A percentile compares a stretch with the other conserved stretches of the same genome.
Conservation (phyloP, 2,329 filamentous ascomycete species). For the Scytalidium sp. region DNA sequence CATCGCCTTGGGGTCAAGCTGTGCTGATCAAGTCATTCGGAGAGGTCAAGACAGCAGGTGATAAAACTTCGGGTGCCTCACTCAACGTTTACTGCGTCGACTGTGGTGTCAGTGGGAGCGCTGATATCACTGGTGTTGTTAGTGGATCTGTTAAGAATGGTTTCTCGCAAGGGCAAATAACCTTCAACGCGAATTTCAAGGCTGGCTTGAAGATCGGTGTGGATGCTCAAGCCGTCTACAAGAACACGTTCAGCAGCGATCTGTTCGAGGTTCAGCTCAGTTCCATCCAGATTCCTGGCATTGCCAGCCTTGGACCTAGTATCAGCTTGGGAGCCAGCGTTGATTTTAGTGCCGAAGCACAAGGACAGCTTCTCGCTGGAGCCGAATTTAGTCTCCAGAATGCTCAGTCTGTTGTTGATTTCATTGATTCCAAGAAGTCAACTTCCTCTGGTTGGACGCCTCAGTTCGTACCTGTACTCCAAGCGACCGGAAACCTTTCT, state of each 20-base stretch:
- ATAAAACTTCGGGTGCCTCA: slow-evolving; percentile 5
- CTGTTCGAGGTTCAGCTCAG: too few relatives aligned
- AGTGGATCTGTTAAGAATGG: slow-evolving; percentile 15
- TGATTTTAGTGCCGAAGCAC: slow-evolving; percentile 22
- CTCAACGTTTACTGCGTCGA: slow-evolving; percentile 29
- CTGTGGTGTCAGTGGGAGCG: slow-evolving; percentile 26
- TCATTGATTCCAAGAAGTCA: too few relatives aligned
- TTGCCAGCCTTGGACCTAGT: too few relatives aligned
- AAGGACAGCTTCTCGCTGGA: slow-evolving; percentile 26
- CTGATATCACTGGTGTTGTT: slow-evolving; percentile 23
- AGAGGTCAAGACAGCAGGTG: slow-evolving; percentile 7
- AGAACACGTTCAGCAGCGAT: too few relatives aligned
- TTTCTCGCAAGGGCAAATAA: slow-evolving; percentile 2
- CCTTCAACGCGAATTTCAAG: slow-evolving; percentile 17
- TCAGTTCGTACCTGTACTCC: slow-evolving; percentile 26
- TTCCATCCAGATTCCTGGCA: too few relatives aligned
- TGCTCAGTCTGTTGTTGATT: too few relatives aligned
- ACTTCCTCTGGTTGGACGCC: slow-evolving; percentile 14
- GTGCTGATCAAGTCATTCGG: slow-evolving; percentile 27
- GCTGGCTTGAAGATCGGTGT: slow-evolving; percentile 29
- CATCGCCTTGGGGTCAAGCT: slow-evolving; percentile 27
- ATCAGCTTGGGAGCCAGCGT: too few relatives aligned
- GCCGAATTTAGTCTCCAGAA: slow-evolving; percentile 28
- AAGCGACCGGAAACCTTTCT: slow-evolving; percentile 24
- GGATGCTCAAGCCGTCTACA: slow-evolving; percentile 22